Percentiles rank a stretch among this genome's conserved stretches.
Conservation (phyloP, 1,284 basidiomycete genomes). For the Xerocomus subilludens region DNA sequence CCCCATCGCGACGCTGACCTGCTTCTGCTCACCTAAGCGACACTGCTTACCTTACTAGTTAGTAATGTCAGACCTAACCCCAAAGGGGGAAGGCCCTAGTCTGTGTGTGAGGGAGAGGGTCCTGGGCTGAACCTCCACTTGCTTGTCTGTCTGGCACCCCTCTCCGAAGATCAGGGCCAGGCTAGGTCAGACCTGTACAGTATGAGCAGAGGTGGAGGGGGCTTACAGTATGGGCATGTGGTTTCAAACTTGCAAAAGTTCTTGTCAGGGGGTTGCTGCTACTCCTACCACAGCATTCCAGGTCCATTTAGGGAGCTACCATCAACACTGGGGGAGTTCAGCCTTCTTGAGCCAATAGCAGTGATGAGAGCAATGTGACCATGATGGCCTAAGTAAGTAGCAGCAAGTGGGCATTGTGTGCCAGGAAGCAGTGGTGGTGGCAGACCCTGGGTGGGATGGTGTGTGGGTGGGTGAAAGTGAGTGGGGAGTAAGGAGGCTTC, state of each 20-base stretch:
- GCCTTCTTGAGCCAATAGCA: too few relatives aligned
- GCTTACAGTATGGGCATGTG: not conserved
- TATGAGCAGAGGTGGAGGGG: not conserved
- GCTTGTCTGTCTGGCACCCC: conserved; percentile 3
- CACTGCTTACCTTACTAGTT: too few relatives aligned
- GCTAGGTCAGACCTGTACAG: not conserved
- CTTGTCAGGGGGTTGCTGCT: conserved; percentile 10
- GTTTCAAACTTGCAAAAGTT: conserved; percentile 13
- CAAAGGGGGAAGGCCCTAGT: not conserved
- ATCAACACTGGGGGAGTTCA: not conserved
- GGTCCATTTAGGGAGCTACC: not conserved
- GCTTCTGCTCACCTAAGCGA: too few relatives aligned
- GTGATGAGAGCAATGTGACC: too few relatives aligned
- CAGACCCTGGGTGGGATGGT: too few relatives aligned
- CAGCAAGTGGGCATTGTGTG: too few relatives aligned
- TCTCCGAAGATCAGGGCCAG: not conserved
- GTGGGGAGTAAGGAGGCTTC: not conserved
- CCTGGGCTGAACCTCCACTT: not conserved
- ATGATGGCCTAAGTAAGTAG: too few relatives aligned
- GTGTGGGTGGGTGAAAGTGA: too few relatives aligned
- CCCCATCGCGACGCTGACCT: too few relatives aligned
- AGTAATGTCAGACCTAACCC: too few relatives aligned
- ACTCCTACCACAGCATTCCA: conserved; percentile 2
- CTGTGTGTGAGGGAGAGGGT: not conserved
- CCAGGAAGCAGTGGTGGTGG: too few relatives aligned